These are phyloP conservation scores for Byssothecium circinans DNA, from an alignment of 2,329 filamentous ascomycete genomes.

Conservation along the genomic window DNA sequence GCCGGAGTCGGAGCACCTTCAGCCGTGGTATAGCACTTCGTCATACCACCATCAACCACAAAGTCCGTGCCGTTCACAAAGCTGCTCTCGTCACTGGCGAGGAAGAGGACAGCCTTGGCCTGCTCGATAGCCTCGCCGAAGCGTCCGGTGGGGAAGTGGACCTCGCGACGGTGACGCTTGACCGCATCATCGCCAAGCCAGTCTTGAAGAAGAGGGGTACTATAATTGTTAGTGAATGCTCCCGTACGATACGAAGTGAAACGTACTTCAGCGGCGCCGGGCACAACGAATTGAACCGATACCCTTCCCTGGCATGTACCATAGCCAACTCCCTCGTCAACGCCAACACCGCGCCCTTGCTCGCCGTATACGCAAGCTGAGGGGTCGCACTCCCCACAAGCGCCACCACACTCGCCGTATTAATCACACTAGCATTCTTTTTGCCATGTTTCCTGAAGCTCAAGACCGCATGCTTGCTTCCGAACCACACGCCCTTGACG, in stretches of 20 bases:
- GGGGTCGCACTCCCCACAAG: slow-evolving; percentile 85
- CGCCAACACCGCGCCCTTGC: slow-evolving; percentile 88
- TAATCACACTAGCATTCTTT: slow-evolving; percentile 80
- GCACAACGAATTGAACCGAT: slow-evolving; percentile 87
- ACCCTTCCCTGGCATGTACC: slow-evolving; percentile 86
- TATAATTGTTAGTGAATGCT: slow-evolving; percentile 31
- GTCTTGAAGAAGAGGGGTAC: slow-evolving; percentile 85
- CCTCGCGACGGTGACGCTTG: slow-evolving; percentile 79
- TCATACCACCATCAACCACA: slow-evolving; percentile 94
- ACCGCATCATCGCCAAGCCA: slow-evolving; percentile 85
- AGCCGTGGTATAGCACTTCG: slow-evolving; percentile 76
- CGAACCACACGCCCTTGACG: slow-evolving; percentile 98
- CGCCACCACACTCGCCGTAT: slow-evolving; percentile 87
- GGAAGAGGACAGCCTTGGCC: slow-evolving; percentile 83
- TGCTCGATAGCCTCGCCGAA: slow-evolving; percentile 95
- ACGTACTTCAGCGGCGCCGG: slow-evolving; percentile 81
- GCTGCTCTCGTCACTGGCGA: slow-evolving; percentile 84
- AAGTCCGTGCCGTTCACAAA: slow-evolving; percentile 92
- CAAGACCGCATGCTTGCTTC: slow-evolving; percentile 86
- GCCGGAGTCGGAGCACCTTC: slow-evolving; percentile 59
- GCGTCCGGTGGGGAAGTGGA: slow-evolving; percentile 85
- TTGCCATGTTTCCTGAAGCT: slow-evolving; percentile 79
- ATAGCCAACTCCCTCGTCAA: slow-evolving; percentile 89
- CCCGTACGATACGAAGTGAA: not conserved
- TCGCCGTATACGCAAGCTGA: slow-evolving; percentile 89